Base-by-base conservation (phyloP, 352 stramenopile genomes). In the Hyaloperonospora brassicae region DNA sequence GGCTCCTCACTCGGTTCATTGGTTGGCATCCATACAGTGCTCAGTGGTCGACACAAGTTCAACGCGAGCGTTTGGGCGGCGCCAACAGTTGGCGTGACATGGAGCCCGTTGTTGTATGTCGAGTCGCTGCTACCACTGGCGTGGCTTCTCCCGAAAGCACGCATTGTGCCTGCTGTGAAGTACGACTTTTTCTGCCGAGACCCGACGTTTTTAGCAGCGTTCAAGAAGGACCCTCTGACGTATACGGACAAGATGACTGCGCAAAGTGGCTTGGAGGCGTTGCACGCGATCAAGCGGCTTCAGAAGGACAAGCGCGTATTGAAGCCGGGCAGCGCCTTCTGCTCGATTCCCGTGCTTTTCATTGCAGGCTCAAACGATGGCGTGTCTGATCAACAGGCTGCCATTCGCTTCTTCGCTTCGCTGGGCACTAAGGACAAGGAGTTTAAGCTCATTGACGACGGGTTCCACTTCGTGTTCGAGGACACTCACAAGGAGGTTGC, bases 1-100 rank as follows among this genome's bases (percentile, higher is more conserved):
- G 76, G 76, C 39, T 79, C 79, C 31, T 81, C 69, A 9, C 83
- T 79, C 53, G 76, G 76, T 3, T 73, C 62, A 21, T 64, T 87
- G n/a, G 59, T 87, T 21, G 73, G 71, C 0, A 46, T 81, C 3
- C 73, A 83, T 61, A 79, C 70, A 2, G 55, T 79, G 13, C 67
- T 84, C n/a, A 74, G 61, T 5, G 63, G 61, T 1, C 22, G 41
- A 34, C 71, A 86, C 58, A 61, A 68, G 52, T 84, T 87, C 53
- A 51, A 64, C 40, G 77, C 64, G 31, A 58, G 69, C 11, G 59
- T 86, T 24, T 77, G 79, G 52, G 71, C 68, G 31, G 68, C 72
- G n/a, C 77, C 77, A 0, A 73, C 73, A 2, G 40, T 86, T 34
- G 66, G 66, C 1, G 76, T 86, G 43, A 68, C 79, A 24, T 68